Percentiles rank a stretch among this genome's conserved stretches.
Evolutionary conservation across 768 basidiomycete species (phyloP).

Genomic region (Daedaleopsis sinensis): DNA sequence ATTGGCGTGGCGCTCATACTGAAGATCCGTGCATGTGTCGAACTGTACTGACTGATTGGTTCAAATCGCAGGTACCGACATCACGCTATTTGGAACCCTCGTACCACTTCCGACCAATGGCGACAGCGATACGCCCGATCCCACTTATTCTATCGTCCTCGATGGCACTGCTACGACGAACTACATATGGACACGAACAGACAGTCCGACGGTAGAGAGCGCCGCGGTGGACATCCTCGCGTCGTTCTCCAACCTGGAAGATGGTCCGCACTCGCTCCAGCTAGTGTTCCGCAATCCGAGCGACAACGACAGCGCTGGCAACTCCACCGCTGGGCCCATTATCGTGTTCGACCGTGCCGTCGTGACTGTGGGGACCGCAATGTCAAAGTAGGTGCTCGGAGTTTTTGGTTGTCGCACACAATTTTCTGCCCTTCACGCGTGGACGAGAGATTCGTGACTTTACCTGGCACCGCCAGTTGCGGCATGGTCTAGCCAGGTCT

Average conservation of each 20-base stretch:
- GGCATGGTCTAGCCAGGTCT: not conserved
- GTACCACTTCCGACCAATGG: slow-evolving; percentile 33
- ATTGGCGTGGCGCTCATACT: not conserved
- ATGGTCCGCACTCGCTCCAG: slow-evolving; percentile 56
- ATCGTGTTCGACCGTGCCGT: slow-evolving; percentile 62
- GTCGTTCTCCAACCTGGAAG: slow-evolving; percentile 47
- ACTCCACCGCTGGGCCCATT: slow-evolving; percentile 27
- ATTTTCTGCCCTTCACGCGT: not conserved
- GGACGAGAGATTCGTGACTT: not conserved
- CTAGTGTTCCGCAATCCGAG: slow-evolving; percentile 49
- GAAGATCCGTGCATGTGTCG: not conserved
- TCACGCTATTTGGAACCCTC: slow-evolving; percentile 59
- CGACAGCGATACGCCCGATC: slow-evolving; percentile 2
- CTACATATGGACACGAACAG: slow-evolving; percentile 27
- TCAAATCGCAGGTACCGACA: slow-evolving; percentile 56
- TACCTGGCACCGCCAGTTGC: not conserved
- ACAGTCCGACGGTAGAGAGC: slow-evolving; percentile 27
- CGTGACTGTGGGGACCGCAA: slow-evolving; percentile 30
- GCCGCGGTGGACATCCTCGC: slow-evolving; percentile 47
- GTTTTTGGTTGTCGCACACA: not conserved
- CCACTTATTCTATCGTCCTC: slow-evolving; percentile 49
- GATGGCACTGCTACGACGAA: slow-evolving; percentile 46
- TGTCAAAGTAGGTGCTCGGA: slow-evolving; percentile 10
- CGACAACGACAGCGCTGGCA: slow-evolving; percentile 3
- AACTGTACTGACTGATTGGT: not conserved